Evolutionary conservation across 495 filamentous ascomycete genomes (phyloP), one percentile per base, ranked within the genome.

Genomic region (Trichocladium uniseriatum): DNA sequence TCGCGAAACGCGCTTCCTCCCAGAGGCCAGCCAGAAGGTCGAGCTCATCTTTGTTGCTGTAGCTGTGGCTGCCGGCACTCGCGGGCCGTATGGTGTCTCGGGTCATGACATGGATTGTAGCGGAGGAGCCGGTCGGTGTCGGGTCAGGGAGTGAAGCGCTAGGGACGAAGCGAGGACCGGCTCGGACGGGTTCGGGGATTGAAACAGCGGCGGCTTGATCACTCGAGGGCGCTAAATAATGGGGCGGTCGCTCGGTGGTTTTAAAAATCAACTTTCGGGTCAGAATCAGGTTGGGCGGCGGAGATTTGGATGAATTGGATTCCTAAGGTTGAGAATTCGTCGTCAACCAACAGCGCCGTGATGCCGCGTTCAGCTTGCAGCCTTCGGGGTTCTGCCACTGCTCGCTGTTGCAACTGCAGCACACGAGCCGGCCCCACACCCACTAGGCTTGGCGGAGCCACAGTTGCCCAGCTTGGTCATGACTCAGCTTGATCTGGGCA

Each of bases 71-170:
- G 50, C 49, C 45, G 39, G 48, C 53, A 44, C 57, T 62, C 53
- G 51, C 61, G 55, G 67, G 55, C 56, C 67, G 65, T 48, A 56
- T 59, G 53, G 64, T 55, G 60, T 76, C 73, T 59, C 66, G 70
- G 64, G 73, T 78, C 74, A 78, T 78, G 62, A 68, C 74, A 78
- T 76, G 58, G 57, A 59, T 43, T 21, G 31, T 13, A 20, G 34
- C 18, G 5, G 40, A 39, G 6, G 40, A 3, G 31, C 31, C n/a
- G n/a, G n/a, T n/a, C n/a, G n/a, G n/a, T n/a, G n/a, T n/a, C n/a
- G n/a, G n/a, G n/a, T 37, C 14, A 40, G 32, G 8, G 9, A 13
- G 28, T n/a, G 10, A 24, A 24, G 31, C 10, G 8, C 7, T 3
- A 16, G 3, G 21, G 11, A 20, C 6, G 14, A 42, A 28, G 21